Percentiles rank a stretch among this genome's conserved stretches.
Evolutionary conservation across 2,329 filamentous ascomycete species (phyloP).

Genomic region (Ceratocystis harringtonii): DNA sequence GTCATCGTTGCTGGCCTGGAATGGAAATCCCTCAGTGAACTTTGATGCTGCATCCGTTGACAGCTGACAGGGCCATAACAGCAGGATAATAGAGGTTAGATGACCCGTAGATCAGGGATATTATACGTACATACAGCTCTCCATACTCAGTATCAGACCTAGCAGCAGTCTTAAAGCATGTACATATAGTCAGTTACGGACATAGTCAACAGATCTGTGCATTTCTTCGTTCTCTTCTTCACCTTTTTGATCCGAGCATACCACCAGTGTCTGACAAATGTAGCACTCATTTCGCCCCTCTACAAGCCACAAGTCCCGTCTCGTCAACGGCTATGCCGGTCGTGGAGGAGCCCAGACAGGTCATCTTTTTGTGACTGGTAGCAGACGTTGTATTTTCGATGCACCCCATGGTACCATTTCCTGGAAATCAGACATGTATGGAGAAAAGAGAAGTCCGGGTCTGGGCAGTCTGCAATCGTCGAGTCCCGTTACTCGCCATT

Average conservation of each 20-base stretch:
- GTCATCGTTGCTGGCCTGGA: background rate
- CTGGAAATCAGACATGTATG: background rate
- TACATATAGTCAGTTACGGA: background rate
- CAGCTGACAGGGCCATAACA: background rate
- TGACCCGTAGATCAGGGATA: too few species aligned
- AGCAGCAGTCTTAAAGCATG: background rate
- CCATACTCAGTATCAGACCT: background rate
- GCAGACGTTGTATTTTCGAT: background rate
- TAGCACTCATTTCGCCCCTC: background rate
- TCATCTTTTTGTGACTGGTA: background rate
- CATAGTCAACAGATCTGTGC: background rate
- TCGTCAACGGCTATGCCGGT: background rate
- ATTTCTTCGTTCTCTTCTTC: background rate
- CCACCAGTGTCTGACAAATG: background rate
- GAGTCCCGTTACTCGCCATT: background rate
- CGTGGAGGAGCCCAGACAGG: too few species aligned
- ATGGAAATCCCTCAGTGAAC: background rate
- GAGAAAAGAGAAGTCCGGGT: background rate
- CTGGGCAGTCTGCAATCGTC: background rate
- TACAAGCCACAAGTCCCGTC: background rate
- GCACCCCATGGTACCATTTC: background rate
- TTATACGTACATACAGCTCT: background rate
- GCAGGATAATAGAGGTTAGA: too few species aligned
- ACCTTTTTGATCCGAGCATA: background rate
- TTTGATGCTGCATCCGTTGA: background rate